Base-by-base conservation (phyloP, 2,329 filamentous ascomycete species). In the Arachnomyces sp. region DNA sequence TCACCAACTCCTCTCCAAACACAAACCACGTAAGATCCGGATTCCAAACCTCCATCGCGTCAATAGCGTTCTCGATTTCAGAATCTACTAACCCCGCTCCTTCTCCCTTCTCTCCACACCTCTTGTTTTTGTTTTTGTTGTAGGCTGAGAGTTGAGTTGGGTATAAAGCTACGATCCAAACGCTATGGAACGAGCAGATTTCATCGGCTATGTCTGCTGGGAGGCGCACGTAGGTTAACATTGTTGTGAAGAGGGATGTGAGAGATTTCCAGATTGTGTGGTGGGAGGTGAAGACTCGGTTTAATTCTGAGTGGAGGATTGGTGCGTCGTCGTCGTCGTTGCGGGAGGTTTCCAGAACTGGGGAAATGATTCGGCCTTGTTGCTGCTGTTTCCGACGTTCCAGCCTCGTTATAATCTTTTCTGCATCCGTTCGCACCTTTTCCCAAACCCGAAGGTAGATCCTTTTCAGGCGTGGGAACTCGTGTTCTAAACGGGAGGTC, bases 401-500 rank as follows among this genome's bases (percentile, higher is more conserved):
- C 29, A 25, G 31, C 32, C 63, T 53, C 36, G 62, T 54, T 9
- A 61, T 51, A 2, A 51, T 53, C 15, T 50, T 55, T 36, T 63
- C 60, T n/a, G 62, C 56, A 29, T 66, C 61, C 9, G 55, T 47
- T 4, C 53, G 51, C 7, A 66, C 63, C 34, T 54, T 57, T 14
- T 55, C 49, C 65, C 63, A 67, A 13, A 48, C 56, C 2, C 53
- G 54, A 4, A 47, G 52, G 52, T 69, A 71, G 2, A 71, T 49
- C 6, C 56, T 57, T 30, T 63, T 57, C 59, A 67, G 63, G 36
- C 63, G 60, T 1, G 63, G 52, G 42, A 66, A 95, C 43, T 87
- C 80, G 3, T 76, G 77, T 56, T 84, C 78, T 45, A 95, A 77
- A 5, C 92, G 73, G 0, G 77, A 79, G 28, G 74, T 71, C 63